These are phyloP conservation scores for Aspergillus sp. DNA, from an alignment of 2,329 filamentous ascomycete species.

Conservation along the genomic window DNA sequence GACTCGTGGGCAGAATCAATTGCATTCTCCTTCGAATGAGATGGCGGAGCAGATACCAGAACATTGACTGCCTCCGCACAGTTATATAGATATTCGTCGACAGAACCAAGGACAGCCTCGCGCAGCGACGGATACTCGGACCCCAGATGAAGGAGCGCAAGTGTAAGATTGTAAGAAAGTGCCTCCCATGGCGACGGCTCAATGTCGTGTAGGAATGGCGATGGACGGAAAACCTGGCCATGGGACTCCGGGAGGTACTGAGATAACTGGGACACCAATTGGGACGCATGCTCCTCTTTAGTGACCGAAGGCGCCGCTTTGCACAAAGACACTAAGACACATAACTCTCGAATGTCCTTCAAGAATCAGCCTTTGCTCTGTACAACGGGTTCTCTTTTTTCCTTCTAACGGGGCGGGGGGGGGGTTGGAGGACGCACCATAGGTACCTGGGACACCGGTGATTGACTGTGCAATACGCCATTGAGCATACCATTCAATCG, in stretches of 20 bases:
- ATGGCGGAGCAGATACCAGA: constrained; percentile 55
- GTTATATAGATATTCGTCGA: constrained; percentile 71
- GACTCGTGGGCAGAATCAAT: constrained; percentile 54
- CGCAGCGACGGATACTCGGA: constrained; percentile 69
- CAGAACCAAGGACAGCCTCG: constrained; percentile 62
- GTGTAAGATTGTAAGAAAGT: constrained; percentile 74
- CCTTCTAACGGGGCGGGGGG: not conserved
- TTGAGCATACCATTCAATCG: constrained; percentile 33
- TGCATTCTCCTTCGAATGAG: constrained; percentile 53
- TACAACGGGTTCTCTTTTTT: not conserved
- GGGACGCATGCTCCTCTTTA: constrained; percentile 70
- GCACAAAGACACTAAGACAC: constrained; percentile 87
- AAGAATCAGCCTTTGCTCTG: constrained; percentile 19
- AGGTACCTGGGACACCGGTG: constrained; percentile 38
- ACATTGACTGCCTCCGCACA: constrained; percentile 64
- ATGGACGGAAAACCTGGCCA: constrained; percentile 72
- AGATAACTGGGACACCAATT: constrained; percentile 73
- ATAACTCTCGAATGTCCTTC: constrained; percentile 83
- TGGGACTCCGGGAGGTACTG: constrained; percentile 86
- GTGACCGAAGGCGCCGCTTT: constrained; percentile 79
- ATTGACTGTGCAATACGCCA: constrained; percentile 36
- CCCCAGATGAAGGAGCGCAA: constrained; percentile 78
- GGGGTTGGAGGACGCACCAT: constrained; percentile 32
- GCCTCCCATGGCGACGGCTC: constrained; percentile 87
- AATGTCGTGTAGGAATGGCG: constrained; percentile 78